Base-by-base conservation (phyloP, 306 rosid genomes). In the Nissolia schottii region DNA sequence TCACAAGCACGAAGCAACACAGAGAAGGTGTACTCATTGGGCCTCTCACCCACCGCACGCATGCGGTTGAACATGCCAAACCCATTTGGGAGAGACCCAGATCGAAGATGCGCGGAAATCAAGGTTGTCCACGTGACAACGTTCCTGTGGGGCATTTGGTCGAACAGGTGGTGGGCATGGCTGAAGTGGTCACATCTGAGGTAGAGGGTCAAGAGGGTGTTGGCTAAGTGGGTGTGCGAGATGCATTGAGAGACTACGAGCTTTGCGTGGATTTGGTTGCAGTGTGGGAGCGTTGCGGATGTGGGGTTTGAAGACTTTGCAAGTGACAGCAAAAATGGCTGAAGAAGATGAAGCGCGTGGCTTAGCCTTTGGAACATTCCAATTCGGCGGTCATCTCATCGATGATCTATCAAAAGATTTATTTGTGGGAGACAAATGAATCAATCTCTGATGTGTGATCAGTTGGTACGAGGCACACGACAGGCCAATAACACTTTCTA, bases 41-140 rank as follows among this genome's bases (percentile, higher is more conserved):
- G 87, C 22, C 68, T 85, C 83, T 76, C 87, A 46, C 50, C 80
- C 20, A 12, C 2, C 14, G 50, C 77, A 74, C 73, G 72, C 89
- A 85, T 80, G 53, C 63, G 71, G 40, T 80, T 82, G 67, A 85
- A 77, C 73, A 82, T 38, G 25, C 62, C 19, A 22, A 85, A 50
- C 31, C 83, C 89, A 51, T 65, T 74, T 20, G 79, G 38, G 28
- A 70, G 72, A 12, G 81, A 74, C 76, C 85, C 83, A 66, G 10
- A 22, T 41, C 75, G 78, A 38, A 85, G 76, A 59, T 85, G 74
- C 2, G 83, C 68, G 0, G 89, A 79, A 70, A 85, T 80, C 38
- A 85, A 77, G 71, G 85, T 76, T 54, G 87, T 85, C 87, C 89
- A 85, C 0, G 89, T 58, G 59, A 85, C 87, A 67, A 82, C 81